phyloP scores from a whole-genome alignment of 768 basidiomycete species.

The Collybiopsis confluens region DNA sequence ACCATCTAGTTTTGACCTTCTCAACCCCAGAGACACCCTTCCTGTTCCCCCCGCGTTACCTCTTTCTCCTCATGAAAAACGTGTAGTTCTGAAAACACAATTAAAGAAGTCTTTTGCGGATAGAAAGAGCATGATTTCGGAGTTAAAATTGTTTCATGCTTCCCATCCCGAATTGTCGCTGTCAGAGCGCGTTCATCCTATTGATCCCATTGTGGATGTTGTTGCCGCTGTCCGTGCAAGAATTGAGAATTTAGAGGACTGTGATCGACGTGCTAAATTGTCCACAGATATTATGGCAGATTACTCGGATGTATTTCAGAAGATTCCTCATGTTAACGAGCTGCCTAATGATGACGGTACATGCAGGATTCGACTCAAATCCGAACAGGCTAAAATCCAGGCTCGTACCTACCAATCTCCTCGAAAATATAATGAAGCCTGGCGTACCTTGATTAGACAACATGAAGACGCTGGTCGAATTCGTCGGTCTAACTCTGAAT shows the following conservation, averaged over 20 bases:
- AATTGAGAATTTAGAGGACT: not conserved
- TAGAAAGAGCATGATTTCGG: not conserved
- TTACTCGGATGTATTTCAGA: conserved; percentile 16
- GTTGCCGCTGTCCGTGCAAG: not conserved
- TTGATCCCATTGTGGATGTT: not conserved
- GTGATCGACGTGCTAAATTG: not conserved
- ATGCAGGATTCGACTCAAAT: conserved; percentile 17
- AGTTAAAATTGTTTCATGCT: not conserved
- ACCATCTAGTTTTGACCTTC: conserved; percentile 3
- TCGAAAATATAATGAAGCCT: conserved; percentile 24
- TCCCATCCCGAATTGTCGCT: not conserved
- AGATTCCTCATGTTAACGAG: conserved; percentile 16
- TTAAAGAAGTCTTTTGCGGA: not conserved
- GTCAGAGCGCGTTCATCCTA: not conserved
- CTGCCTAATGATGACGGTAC: conserved; percentile 17
- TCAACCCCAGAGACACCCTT: not conserved
- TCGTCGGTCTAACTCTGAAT: conserved; percentile 16
- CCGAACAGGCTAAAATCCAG: conserved; percentile 16
- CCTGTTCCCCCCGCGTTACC: no score
- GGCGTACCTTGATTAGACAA: conserved; percentile 23
- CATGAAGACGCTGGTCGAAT: conserved; percentile 27
- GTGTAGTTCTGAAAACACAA: not conserved
- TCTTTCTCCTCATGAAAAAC: not conserved
- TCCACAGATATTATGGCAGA: conserved; percentile 2
- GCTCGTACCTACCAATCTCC: conserved; percentile 20